These are phyloP conservation scores for Argentina anserina DNA, from an alignment of 306 rosid species.

Conservation along the genomic window DNA sequence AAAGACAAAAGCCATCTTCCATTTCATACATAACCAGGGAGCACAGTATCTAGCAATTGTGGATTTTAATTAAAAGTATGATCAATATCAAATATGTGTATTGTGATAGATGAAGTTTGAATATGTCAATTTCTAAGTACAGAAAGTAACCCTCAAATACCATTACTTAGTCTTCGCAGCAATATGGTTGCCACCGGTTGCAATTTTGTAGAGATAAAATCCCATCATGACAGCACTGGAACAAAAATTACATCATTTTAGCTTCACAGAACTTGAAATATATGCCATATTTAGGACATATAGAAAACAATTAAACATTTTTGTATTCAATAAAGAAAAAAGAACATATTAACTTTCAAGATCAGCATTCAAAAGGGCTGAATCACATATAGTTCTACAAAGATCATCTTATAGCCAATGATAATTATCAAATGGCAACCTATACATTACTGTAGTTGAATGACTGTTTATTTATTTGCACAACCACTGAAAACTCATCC, in stretches of 20 bases:
- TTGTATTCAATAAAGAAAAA: no score
- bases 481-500: background rate
- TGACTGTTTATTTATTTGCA: background rate
- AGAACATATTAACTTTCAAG: background rate
- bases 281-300: background rate
- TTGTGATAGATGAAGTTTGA: background rate
- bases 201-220: slow-evolving; percentile 75
- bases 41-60: background rate
- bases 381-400: background rate
- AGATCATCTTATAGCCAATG: background rate
- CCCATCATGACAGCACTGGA: slow-evolving; percentile 73
- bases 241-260: slow-evolving; percentile 16
- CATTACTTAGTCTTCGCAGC: slow-evolving; percentile 59
- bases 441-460: background rate
- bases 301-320: no score
- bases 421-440: background rate
- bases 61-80: background rate
- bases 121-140: background rate
- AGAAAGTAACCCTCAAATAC: background rate
- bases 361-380: background rate
- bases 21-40: slow-evolving; percentile 14
- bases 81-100: background rate
- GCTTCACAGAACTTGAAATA: background rate
- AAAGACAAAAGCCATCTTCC: background rate
- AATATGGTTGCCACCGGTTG: slow-evolving; percentile 82